Base-by-base conservation (phyloP, 2,329 filamentous ascomycete genomes). In the Curvularia verruculosa region DNA sequence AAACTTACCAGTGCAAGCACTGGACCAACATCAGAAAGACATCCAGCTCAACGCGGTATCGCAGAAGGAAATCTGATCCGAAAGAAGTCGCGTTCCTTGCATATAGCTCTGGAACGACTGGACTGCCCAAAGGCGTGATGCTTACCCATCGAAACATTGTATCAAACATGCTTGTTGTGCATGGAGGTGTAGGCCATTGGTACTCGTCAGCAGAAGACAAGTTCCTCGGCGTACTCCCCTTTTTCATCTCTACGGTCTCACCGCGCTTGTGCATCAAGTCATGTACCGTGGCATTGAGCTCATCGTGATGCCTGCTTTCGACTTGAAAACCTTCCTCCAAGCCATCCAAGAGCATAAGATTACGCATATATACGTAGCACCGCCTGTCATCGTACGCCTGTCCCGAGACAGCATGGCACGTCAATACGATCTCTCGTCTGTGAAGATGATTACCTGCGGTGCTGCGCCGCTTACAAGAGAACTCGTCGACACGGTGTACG, bases 211-310 rank as follows among this genome's bases (percentile, higher is more conserved):
- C 36, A 0, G 37, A 50, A 1, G 92, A 96, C 73, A 86, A 84
- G 54, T 81, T 94, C 37, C 76, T 96, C 4, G 90, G 89, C 2
- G 88, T 96, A 53, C 77, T 96, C 3, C 92, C 93, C 0, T 95
- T 96, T 74, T 96, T 92, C 92, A 96, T 74, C 92, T 96, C 60
- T 96, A 96, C 71, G 91, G 83, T 86, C 84, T 96, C 18, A 90
- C 86, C 8, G 88, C 85, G 63, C 83, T 92, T 34, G 81, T 96
- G 23, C 86, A 94, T 59, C 82, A 87, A 68, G 79, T 85, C 21
- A 77, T 92, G 12, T 86, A 87, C 72, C 79, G 80, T n/a, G 91
- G 91, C 7, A 81, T 87, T 53, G 81, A 86, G 52, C 80, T 88
- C 0, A 78, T 92, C 1, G 85, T 94, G 8, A 88, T 95, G 83